Evolutionary conservation across 495 filamentous ascomycete genomes (phyloP), one percentile per base, ranked within the genome.

Genomic region (Xylaria curta): DNA sequence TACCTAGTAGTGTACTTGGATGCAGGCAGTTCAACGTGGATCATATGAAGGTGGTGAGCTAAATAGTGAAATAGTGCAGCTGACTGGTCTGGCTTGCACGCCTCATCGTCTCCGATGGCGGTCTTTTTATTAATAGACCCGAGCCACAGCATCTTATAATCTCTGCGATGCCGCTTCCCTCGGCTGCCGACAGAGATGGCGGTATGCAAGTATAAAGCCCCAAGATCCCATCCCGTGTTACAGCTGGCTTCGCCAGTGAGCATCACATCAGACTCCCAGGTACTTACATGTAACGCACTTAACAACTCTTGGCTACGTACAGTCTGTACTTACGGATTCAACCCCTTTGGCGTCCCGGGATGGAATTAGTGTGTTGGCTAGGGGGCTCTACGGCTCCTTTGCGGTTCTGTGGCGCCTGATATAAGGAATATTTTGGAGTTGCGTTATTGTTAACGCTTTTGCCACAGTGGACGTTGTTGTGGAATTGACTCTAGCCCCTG

Each of bases 71-170:
- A 36, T 36, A 36, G 33, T 36, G 68, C 33, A 54, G 68, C 47
- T 64, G 68, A 64, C 68, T 64, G 59, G 68, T 26, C 47, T 38
- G 49, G 59, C 28, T 70, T 15, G 59, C 58, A 70, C 58, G 68
- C 42, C 65, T 67, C 44, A 44, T 47, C 44, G 36, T 38, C 68
- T 62, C 68, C 68, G 56, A 70, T 70, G 68, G 46, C 59, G 68
- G 59, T 64, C 46, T 54, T 13, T 47, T 62, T 70, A 64, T 64
- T 64, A 56, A 63, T 64, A 64, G 59, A 64, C 59, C 36, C 59
- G 68, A 54, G 68, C 58, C 58, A 70, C 58, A 46, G 54, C 56
- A 28, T 70, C 68, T 49, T 28, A 33, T 26, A 7, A 21, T 53
- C 40, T 40, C 56, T 69, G 58, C 58, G 33, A 63, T 63, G 28